Evolutionary conservation across 2,329 filamentous ascomycete species (phyloP), one percentile per base, ranked within the genome.

Genomic region (Penicillium sp.): DNA sequence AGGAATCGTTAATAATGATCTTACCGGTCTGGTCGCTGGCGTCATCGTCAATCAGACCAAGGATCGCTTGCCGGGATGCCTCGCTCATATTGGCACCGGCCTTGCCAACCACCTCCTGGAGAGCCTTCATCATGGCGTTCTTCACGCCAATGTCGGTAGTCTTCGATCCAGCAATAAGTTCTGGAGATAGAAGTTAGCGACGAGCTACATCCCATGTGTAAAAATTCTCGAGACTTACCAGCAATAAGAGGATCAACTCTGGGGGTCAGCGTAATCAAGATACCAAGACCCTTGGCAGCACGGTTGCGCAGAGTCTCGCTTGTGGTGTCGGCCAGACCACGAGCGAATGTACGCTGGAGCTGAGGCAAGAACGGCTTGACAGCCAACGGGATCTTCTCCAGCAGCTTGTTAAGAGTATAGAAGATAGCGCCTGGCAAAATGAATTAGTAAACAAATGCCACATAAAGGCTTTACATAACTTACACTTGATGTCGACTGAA

Each of bases 281-380:
- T 97, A 58, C 96, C 94, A 49, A 99, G 79, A 48, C 94, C 94
- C 78, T 94, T 96, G 38, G 94, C 94, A 52, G 96, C 94, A 64
- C 96, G 86, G 58, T 88, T 89, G 64, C 96, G 87, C 58, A 99
- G 79, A 21, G 93, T 81, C 66, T 97, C 93, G 73, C 93, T 97
- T 0, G 92, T 90, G 0, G 92, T 87, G 75, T 99, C 96, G 3
- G 94, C 94, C 49, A 99, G 83, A 42, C 93, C 93, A 77, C 97
- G 96, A 57, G 94, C 93, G 78, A 99, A 99, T 0, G 94, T 99
- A 60, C 94, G 86, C 77, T 99, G 94, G 53, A 99, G 83, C 73
- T 99, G 94, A 10, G 94, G 94, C 71, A 99, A 78, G 84, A 99
- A 99, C 4, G 94, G 94, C 78, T 97, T 97, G 60, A 99, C 83